A percentile compares a stretch with the other conserved stretches of the same genome.
phyloP scores from a whole-genome alignment of 129 eudicot genomes.

The Ambrosia artemisiifolia region DNA sequence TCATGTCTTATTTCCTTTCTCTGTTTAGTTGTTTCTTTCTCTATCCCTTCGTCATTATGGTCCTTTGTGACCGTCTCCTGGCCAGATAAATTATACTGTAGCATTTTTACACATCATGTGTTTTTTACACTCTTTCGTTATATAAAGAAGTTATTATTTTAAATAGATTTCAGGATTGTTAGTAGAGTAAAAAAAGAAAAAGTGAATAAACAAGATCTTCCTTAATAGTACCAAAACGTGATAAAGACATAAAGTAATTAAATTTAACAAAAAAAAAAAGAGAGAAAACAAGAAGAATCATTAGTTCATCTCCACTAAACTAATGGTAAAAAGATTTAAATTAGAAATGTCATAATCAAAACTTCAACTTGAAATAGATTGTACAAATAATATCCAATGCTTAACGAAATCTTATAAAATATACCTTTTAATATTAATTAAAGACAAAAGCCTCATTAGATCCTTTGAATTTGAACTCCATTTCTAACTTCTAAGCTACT shows the following conservation, averaged over 20 bases:
- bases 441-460: conserved; percentile 21
- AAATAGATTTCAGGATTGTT: too few species aligned
- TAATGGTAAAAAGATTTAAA: neutral
- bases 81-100: too few species aligned
- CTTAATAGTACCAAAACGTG: neutral
- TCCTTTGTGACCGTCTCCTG: too few species aligned
- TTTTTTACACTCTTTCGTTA: too few species aligned
- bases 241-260: neutral
- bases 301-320: too few species aligned
- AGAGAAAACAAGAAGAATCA: too few species aligned
- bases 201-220: neutral
- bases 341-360: conserved; percentile 14
- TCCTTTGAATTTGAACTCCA: conserved; percentile 33
- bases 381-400: conserved; percentile 24
- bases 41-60: too few species aligned
- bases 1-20: too few species aligned
- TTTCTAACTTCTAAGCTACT: conserved; percentile 40
- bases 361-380: conserved; percentile 32
- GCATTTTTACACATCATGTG: too few species aligned
- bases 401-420: conserved; percentile 30
- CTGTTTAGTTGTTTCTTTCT: too few species aligned
- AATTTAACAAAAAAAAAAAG: neutral
- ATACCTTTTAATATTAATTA: neutral
- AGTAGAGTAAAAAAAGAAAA: neutral
- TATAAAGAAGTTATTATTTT: too few species aligned